These are phyloP conservation scores for Monosporascus sp. DNA, from an alignment of 2,329 filamentous ascomycete species.

Conservation along the genomic window DNA sequence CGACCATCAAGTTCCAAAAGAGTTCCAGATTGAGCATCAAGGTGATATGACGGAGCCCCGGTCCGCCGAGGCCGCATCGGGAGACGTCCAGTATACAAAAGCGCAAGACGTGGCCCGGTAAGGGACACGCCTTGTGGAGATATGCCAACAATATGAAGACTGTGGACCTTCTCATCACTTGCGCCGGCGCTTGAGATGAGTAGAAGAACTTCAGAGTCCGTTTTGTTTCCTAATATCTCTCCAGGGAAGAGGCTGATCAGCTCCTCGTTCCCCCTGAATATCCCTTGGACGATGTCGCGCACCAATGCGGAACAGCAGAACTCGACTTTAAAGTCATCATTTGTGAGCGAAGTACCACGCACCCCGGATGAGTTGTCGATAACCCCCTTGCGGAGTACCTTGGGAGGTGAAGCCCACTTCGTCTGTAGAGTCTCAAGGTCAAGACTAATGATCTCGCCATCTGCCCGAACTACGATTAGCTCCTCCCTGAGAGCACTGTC, in stretches of 20 bases:
- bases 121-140: slow-evolving; percentile 8
- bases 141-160: slow-evolving; percentile 23
- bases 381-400: slow-evolving; percentile 36
- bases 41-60: slow-evolving; percentile 35
- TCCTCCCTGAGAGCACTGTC: slow-evolving; percentile 15
- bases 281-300: slow-evolving; percentile 45
- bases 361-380: slow-evolving; percentile 12
- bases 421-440: slow-evolving; percentile 48
- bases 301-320: slow-evolving; percentile 41
- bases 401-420: slow-evolving; percentile 41
- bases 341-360: slow-evolving; percentile 10
- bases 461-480: slow-evolving; percentile 52
- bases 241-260: slow-evolving; percentile 46
- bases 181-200: slow-evolving; percentile 37
- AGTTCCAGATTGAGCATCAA: slow-evolving; percentile 59
- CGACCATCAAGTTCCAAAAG: slow-evolving; percentile 54
- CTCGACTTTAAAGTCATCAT: slow-evolving; percentile 38
- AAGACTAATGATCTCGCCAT: slow-evolving; percentile 57
- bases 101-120: slow-evolving; percentile 20
- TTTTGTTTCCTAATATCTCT: slow-evolving; percentile 35
- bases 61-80: slow-evolving; percentile 9
- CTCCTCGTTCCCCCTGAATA: slow-evolving; percentile 51
- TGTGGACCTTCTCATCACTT: slow-evolving; percentile 18
- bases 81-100: slow-evolving; percentile 20
- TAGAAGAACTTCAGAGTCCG: slow-evolving; percentile 48